Evolutionary conservation across 2,329 filamentous ascomycete species (phyloP), one percentile per base, ranked within the genome.

Genomic region (Helotiales sp.): DNA sequence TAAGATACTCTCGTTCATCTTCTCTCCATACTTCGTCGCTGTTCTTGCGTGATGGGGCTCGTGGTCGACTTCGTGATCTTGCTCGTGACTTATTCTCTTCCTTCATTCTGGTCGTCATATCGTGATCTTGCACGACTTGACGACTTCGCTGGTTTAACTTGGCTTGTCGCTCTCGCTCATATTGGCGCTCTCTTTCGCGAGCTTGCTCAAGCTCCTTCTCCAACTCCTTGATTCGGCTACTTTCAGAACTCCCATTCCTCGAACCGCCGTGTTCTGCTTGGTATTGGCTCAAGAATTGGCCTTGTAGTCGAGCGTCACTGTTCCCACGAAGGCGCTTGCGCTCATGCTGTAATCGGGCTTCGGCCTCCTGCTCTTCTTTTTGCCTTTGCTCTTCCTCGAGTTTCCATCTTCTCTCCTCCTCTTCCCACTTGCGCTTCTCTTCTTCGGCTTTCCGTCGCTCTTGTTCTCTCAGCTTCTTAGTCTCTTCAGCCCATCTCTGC

Each of bases 211-310:
- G 78, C 68, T 90, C 83, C 30, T 81, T 79, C 74, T 98, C 93
- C 5, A 98, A 80, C 70, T 97, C 88, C 66, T 83, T 83, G 61
- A 97, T 87, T 38, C 92, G 85, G 62, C 80, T 82, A 61, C 79
- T 84, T 71, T 93, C 81, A 54, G 79, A 77, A 62, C 68, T 73
- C 61, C 67, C 69, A 66, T 69, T 70, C n/a, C n/a, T n/a, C 56
- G 67, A 64, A 54, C 73, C 69, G 60, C 79, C 72, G 70, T 89
- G 85, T 64, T 91, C 87, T 19, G 87, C 85, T 71, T 91, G 88
- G 71, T 96, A 96, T 70, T 96, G 89, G 69, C 90, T 93, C 51
- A 96, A 81, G 66, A 88, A 93, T 70, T 96, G 92, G 2, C 92
- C 92, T 59, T 87, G 88, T 22, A 96, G 78, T 61, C 87, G 84